Percentiles rank a stretch among this genome's conserved stretches.
These are phyloP conservation scores for Sphaerulina musiva DNA, from an alignment of 2,329 filamentous ascomycete genomes.

Conservation along the genomic window DNA sequence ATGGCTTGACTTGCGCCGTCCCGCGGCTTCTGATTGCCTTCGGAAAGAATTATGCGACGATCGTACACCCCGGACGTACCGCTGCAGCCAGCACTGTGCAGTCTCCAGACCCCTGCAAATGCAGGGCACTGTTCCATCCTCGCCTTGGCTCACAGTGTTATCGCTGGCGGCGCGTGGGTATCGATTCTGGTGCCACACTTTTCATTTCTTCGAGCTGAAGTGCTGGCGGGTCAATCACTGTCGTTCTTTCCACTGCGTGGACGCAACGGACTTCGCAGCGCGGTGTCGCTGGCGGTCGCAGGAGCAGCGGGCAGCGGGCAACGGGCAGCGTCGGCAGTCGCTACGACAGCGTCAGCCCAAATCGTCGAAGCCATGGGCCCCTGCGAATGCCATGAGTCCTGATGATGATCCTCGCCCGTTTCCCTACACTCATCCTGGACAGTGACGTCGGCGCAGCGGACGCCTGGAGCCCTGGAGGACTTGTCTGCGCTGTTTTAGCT, in stretches of 20 bases:
- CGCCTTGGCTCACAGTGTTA: neutral
- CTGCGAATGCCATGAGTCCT: constrained; percentile 5
- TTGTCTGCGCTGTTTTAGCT: neutral
- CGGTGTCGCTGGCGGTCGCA: neutral
- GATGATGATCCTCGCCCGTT: constrained; percentile 3
- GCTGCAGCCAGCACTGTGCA: neutral
- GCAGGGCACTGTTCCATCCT: constrained; percentile 1
- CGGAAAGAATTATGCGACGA: neutral
- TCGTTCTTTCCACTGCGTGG: neutral
- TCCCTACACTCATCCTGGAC: neutral
- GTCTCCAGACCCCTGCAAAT: neutral
- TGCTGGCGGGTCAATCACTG: neutral
- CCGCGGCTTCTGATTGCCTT: neutral
- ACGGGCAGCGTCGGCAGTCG: neutral
- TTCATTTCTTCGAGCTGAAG: neutral
- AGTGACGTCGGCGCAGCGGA: constrained; percentile 1
- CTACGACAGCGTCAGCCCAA: neutral
- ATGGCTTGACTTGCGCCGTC: neutral
- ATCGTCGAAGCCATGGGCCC: constrained; percentile 2
- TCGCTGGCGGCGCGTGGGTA: neutral
- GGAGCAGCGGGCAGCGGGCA: neutral
- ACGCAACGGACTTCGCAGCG: neutral
- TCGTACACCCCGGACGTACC: neutral
- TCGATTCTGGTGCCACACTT: neutral
- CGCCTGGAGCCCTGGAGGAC: neutral